Base-by-base conservation (phyloP, 768 basidiomycete genomes). In the Dioszegia aurantiaca region DNA sequence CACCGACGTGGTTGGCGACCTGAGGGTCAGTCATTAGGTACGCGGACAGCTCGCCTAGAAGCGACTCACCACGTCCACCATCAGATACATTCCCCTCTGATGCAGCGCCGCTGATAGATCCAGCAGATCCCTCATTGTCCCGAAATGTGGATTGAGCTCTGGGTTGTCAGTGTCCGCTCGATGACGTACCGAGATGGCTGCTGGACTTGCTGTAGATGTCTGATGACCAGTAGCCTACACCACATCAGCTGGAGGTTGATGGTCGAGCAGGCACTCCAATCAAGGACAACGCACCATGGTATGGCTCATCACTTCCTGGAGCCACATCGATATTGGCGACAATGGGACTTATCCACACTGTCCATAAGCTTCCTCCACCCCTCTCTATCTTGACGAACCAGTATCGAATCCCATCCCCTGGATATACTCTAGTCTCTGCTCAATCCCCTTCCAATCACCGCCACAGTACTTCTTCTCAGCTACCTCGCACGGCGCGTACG, bases 1-100 rank as follows among this genome's bases (percentile, higher is more conserved):
- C 77, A 82, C 89, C 90, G 42, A 93, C 87, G 73, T 91, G 87
- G 73, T 92, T 92, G 21, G 86, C 85, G 36, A 92, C 87, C 70
- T 72, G 16, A 41, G n/a, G n/a, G n/a, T 33, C n/a, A 48, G 33
- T 48, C n/a, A 56, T 33, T 16, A 26, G 21, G 23, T 23, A 9
- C 39, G 21, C 4, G 6, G 23, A 9, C 30, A 45, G 16, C 2
- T 28, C 21, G 10, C 5, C 2, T 39, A 30, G 55, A 5, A 27
- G 33, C 27, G 26, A 16, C 70, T 57, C 37, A 77, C 76, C 28
- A 77, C 71, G 48, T 77, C 75, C 24, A 77, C 76, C 76, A 78
- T 77, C 28, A 78, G 60, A 45, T 70, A 75, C 77, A 78, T 78
- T 40, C 73, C 74, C 41, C 71, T 44, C 24, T 58, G 55, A 46